Evolutionary conservation across 2,329 filamentous ascomycete genomes (phyloP).

Genomic region (Plenodomus lindquistii): DNA sequence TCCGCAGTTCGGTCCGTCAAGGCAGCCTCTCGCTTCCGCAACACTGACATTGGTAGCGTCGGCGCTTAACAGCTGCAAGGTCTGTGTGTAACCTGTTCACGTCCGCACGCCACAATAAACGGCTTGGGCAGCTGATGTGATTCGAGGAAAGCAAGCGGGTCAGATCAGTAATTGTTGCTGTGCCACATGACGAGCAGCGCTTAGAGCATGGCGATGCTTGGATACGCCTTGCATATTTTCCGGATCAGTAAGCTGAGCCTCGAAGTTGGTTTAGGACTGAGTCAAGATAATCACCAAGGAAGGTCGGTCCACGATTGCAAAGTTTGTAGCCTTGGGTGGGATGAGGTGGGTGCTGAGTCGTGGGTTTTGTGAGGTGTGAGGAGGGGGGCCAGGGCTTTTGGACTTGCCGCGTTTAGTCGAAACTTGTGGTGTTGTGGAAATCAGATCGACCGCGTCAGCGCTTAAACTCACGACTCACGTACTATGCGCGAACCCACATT

Average conservation of each 20-base stretch:
- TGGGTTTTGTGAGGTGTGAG: not conserved
- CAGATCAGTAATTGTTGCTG: not conserved
- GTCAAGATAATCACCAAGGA: not conserved
- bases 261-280: not conserved
- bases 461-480: not conserved
- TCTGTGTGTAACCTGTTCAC: not conserved
- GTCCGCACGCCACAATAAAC: not conserved
- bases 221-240: conserved; percentile 1
- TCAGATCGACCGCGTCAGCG: not conserved
- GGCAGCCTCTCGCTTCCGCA: conserved; percentile 9
- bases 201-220: not conserved
- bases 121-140: not conserved
- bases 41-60: not conserved
- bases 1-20: conserved; percentile 8
- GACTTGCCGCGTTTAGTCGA: not conserved
- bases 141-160: not conserved
- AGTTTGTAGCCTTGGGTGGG: no score
- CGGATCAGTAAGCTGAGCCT: not conserved
- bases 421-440: not conserved
- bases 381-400: no score
- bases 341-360: not conserved
- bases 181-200: not conserved
- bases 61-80: not conserved
- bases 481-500: not conserved
- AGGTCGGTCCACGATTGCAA: no score